Evolutionary conservation across 257 asterid genomes (phyloP).

Genomic region (Euphrasia confusa): DNA sequence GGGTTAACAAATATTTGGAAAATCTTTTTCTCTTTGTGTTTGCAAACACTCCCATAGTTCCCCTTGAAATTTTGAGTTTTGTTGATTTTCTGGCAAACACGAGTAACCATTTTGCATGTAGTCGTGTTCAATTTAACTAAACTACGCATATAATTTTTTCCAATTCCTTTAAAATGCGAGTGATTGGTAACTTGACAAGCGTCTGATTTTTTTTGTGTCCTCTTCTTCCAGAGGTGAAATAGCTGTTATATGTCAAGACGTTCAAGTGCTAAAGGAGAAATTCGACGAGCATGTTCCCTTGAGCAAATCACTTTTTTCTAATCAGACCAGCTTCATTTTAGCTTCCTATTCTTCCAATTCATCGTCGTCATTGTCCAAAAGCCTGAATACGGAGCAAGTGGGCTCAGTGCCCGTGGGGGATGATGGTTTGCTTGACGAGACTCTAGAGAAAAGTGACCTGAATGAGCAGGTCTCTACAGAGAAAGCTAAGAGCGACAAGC

Average conservation of each 20-base stretch:
- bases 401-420: background rate
- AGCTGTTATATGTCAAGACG: conserved; percentile 65
- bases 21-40: no score
- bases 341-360: conserved; percentile 38
- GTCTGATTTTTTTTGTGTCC: no score
- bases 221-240: conserved; percentile 64
- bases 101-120: conserved; percentile 4
- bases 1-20: no score
- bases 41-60: no score
- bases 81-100: no score
- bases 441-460: conserved; percentile 18
- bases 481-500: conserved; percentile 28
- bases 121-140: background rate
- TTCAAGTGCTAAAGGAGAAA: conserved; percentile 53
- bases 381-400: conserved; percentile 34
- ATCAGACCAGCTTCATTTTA: conserved; percentile 54
- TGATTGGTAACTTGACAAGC: background rate
- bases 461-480: conserved; percentile 24
- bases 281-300: conserved; percentile 55
- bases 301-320: conserved; percentile 46
- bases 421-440: conserved; percentile 18
- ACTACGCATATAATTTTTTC: background rate
- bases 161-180: background rate
- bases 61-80: no score
- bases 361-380: conserved; percentile 43